A percentile compares a stretch with the other conserved stretches of the same genome.
Conservation (phyloP, 805 yeast species). For the Candida corydali region DNA sequence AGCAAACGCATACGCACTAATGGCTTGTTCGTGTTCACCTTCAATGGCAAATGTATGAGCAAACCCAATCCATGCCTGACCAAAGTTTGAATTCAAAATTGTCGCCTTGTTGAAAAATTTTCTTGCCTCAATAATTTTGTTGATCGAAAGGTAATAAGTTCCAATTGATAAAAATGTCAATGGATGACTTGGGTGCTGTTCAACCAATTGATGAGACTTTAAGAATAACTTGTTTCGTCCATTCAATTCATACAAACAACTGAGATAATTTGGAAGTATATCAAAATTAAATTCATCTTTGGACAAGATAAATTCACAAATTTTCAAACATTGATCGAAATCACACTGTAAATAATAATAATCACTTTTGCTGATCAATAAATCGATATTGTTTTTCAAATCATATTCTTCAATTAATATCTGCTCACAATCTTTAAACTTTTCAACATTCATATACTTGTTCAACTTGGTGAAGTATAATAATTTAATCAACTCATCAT, state of each 20-base stretch:
- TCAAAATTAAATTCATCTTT: constrained; percentile 70
- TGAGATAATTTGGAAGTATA: constrained; percentile 71
- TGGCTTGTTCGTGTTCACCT: constrained; percentile 98
- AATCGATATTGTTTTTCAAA: constrained; percentile 64
- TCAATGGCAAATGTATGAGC: constrained; percentile 97
- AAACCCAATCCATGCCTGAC: constrained; percentile 97
- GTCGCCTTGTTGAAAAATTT: constrained; percentile 87
- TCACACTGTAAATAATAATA: constrained; percentile 68
- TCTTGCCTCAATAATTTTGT: constrained; percentile 76
- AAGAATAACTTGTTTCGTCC: constrained; percentile 77
- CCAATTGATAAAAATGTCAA: constrained; percentile 93
- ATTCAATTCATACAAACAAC: constrained; percentile 81
- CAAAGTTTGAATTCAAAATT: constrained; percentile 80
- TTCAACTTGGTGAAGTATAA: constrained; percentile 74
- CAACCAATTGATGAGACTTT: constrained; percentile 81
- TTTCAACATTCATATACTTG: constrained; percentile 59
- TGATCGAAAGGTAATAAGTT: constrained; percentile 74
- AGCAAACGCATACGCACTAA: constrained; percentile 94
- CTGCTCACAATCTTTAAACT: constrained; percentile 61
- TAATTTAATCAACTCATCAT: constrained; percentile 72
- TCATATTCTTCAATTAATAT: constrained; percentile 68
- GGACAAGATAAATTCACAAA: constrained; percentile 60
- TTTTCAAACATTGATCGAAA: constrained; percentile 67
- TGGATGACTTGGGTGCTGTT: constrained; percentile 72
- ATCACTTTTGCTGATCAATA: constrained; percentile 67